Evolutionary conservation across 805 yeast genomes (phyloP).

Genomic region (Wickerhamomyces subpelliculosus): DNA sequence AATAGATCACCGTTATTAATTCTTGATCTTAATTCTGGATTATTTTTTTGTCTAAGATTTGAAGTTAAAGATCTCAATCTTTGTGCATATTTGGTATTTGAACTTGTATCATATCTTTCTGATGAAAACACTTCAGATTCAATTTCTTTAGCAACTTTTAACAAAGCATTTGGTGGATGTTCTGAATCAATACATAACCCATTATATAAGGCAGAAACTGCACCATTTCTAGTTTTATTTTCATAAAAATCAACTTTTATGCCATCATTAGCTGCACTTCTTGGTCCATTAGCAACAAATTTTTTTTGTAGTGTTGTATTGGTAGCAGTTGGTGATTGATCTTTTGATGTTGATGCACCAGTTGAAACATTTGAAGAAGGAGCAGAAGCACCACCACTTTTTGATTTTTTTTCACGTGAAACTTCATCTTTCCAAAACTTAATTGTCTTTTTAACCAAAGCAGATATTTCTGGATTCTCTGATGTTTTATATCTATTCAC

Average conservation of each 20-base stretch:
- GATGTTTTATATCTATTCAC: slow-evolving; percentile 77
- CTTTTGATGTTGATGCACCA: slow-evolving; percentile 7
- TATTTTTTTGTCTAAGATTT: slow-evolving; percentile 83
- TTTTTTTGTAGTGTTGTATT: slow-evolving; percentile 26
- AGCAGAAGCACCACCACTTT: not conserved
- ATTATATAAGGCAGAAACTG: slow-evolving; percentile 77
- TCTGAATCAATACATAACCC: slow-evolving; percentile 80
- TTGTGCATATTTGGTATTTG: slow-evolving; percentile 57
- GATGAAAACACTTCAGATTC: slow-evolving; percentile 64
- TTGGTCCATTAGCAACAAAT: slow-evolving; percentile 45
- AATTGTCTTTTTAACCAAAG: slow-evolving; percentile 75
- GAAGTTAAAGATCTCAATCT: slow-evolving; percentile 81
- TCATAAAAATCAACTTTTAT: slow-evolving; percentile 62
- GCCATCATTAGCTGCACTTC: slow-evolving; percentile 80
- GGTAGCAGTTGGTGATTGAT: not conserved
- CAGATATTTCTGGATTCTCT: slow-evolving; percentile 55
- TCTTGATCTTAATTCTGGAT: slow-evolving; percentile 73
- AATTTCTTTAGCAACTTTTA: slow-evolving; percentile 59
- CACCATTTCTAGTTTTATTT: slow-evolving; percentile 76
- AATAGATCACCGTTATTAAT: slow-evolving; percentile 61
- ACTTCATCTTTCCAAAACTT: slow-evolving; percentile 88
- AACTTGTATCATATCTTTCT: slow-evolving; percentile 50
- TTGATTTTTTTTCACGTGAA: slow-evolving; percentile 45
- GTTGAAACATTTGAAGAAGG: slow-evolving; percentile 2
- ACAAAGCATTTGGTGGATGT: slow-evolving; percentile 52